These are phyloP conservation scores for Cucumis hystrix DNA, from an alignment of 306 rosid genomes.

Conservation along the genomic window DNA sequence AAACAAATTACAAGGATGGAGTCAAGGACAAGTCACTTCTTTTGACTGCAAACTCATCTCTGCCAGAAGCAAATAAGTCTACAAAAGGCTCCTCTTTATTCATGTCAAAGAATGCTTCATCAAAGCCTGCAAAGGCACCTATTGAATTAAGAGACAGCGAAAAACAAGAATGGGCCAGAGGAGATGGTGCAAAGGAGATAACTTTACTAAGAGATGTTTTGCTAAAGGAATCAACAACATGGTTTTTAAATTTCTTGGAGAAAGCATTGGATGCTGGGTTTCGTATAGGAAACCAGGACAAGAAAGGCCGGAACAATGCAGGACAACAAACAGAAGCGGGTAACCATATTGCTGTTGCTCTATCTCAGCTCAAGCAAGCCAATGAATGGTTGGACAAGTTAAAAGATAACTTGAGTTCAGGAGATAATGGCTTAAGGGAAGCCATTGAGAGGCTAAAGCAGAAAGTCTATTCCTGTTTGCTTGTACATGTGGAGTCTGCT, in stretches of 20 bases:
- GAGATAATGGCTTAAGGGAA: constrained; percentile 26
- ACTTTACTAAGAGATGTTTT: constrained; percentile 43
- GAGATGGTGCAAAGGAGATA: constrained; percentile 43
- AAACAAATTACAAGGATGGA: constrained; percentile 26
- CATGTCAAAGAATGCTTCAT: constrained; percentile 19
- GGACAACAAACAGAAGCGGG: constrained; percentile 39
- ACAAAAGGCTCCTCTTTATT: constrained; percentile 20
- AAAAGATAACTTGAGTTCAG: constrained; percentile 25
- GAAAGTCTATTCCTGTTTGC: constrained; percentile 63
- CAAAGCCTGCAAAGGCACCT: constrained; percentile 26
- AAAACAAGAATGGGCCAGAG: constrained; percentile 79
- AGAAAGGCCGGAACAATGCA: constrained; percentile 40
- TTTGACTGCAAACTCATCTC: constrained; percentile 19
- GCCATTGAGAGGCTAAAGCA: constrained; percentile 54
- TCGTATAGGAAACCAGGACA: constrained; percentile 27
- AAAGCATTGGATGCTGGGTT: constrained; percentile 67
- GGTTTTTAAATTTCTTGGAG: constrained; percentile 78
- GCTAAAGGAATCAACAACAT: constrained; percentile 57
- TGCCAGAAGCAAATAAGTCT: constrained; percentile 33
- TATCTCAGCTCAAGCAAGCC: constrained; percentile 75
- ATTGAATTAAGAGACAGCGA: constrained; percentile 34
- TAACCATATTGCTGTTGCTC: constrained; percentile 50
- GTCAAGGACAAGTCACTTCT: constrained; percentile 35
- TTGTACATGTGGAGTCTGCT: constrained; percentile 63
- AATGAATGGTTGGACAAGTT: constrained; percentile 86